phyloP scores from a whole-genome alignment of 345 rosid genomes.

The Triadica sebifera region DNA sequence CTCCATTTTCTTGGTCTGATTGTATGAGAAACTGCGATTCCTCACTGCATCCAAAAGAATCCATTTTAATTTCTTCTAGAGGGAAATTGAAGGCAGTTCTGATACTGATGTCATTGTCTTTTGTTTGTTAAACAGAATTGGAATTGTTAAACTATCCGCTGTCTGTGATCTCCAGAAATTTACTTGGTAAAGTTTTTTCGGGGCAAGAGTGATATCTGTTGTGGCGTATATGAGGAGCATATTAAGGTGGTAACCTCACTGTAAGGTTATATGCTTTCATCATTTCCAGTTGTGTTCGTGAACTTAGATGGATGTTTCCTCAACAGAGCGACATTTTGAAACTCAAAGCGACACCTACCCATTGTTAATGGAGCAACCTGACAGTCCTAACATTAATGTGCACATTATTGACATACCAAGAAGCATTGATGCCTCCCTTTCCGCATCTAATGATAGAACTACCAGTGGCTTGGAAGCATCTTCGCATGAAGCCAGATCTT shows the following conservation, averaged over 20 bases:
- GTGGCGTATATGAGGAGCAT: not conserved
- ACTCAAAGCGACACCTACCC: constrained; percentile 44
- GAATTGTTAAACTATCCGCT: constrained; percentile 18
- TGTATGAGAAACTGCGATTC: not conserved
- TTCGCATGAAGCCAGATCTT: constrained; percentile 52
- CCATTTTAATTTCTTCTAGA: not conserved
- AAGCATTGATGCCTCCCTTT: constrained; percentile 42
- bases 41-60: not conserved
- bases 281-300: constrained; percentile 28
- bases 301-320: constrained; percentile 80
- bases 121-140: constrained; percentile 22
- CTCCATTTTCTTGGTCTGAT: not conserved
- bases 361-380: constrained; percentile 72
- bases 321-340: constrained; percentile 45
- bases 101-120: constrained; percentile 18
- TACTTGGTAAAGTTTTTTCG: not conserved
- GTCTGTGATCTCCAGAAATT: constrained; percentile 21
- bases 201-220: constrained; percentile 11
- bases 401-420: constrained; percentile 65
- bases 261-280: constrained; percentile 46
- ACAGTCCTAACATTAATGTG: constrained; percentile 41
- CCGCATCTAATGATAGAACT: constrained; percentile 54
- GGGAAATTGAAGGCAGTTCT: not conserved
- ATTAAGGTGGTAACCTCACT: constrained; percentile 18
- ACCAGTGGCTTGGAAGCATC: constrained; percentile 49